Evolutionary conservation across 1,284 basidiomycete species (phyloP), one percentile per base, ranked within the genome.

Genomic region (Moesziomyces antarcticus): DNA sequence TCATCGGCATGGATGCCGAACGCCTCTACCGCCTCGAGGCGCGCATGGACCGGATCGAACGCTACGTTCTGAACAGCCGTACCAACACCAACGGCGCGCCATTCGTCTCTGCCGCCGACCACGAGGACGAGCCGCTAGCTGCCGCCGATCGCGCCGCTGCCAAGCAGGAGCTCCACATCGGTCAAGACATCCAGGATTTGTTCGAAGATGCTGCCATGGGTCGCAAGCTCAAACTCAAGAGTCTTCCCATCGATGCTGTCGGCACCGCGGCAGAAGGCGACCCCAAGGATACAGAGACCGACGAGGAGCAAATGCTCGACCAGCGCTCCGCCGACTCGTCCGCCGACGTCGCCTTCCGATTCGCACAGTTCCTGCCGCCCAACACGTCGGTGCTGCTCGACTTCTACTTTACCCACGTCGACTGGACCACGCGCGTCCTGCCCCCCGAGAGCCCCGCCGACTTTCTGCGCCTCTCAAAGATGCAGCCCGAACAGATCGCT

Each of bases 321-420:
- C 74, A 76, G 48, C 65, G 71, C 21, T 61, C 62, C 6, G 56
- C 67, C 21, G 74, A 74, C 35, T 66, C 74, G 20, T 55, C 65
- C 16, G 58, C 54, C 20, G 74, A 73, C 22, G 65, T 77, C 21
- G 74, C 74, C 16, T 71, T 67, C 24, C 70, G 74, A 13, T 74
- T 71, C 43, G 62, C 68, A 6, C 72, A 66, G 3, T 73, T 71
- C 24, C 46, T 68, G 2, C 74, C 74, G 1, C 24, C 54, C 42
- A 50, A 50, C 18, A 63, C 49, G 27, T 48, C 67, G 44, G 45
- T 53, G 13, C 56, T 81, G 9, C 64, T 81, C 25, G 68, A 78
- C 13, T 81, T 78, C 53, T 81, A 81, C 72, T 81, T 81, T 50
- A 50, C 71, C 9, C 66, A 78, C 16, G 54, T 81, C 22, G 78